phyloP scores from a whole-genome alignment of 139 green algal species.

The Coelastrella sp. region DNA sequence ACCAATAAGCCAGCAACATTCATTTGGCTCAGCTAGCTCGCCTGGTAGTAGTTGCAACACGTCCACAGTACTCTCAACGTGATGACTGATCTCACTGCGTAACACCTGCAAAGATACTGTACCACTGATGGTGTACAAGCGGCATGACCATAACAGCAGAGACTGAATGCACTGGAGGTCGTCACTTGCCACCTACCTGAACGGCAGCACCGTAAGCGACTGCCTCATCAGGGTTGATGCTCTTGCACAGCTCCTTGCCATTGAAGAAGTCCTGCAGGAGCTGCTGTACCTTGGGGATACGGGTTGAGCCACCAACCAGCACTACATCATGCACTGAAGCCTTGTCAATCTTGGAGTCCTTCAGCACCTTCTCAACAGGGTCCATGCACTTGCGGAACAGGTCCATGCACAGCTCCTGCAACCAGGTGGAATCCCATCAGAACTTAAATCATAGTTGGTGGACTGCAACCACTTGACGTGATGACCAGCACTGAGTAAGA shows the following conservation, averaged over 20 bases:
- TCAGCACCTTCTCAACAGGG: slow-evolving; percentile 70
- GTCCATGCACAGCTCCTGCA: slow-evolving; percentile 97
- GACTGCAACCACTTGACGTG: too few species aligned
- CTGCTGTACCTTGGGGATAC: slow-evolving; percentile 98
- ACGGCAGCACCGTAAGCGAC: slow-evolving; percentile 99
- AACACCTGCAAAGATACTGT: neutral
- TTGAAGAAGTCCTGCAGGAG: slow-evolving; percentile 99
- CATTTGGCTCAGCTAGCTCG: neutral
- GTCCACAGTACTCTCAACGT: neutral
- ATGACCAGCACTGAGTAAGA: too few species aligned
- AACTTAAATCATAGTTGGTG: neutral
- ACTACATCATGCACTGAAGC: slow-evolving; percentile 91
- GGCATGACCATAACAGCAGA: neutral
- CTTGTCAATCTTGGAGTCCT: slow-evolving; percentile 95
- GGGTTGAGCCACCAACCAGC: slow-evolving; percentile 95
- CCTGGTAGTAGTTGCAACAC: neutral
- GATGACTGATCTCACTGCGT: neutral
- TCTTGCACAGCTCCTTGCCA: slow-evolving; percentile 99
- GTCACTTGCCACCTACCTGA: slow-evolving; percentile 52
- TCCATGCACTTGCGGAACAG: slow-evolving; percentile 99
- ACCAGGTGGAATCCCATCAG: slow-evolving; percentile 26
- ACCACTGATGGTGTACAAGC: neutral
- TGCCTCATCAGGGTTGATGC: slow-evolving; percentile 99
- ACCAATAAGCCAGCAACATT: neutral
- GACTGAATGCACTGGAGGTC: neutral